phyloP scores from a whole-genome alignment of 2,329 filamentous ascomycete species.

The Penicillium sp. region DNA sequence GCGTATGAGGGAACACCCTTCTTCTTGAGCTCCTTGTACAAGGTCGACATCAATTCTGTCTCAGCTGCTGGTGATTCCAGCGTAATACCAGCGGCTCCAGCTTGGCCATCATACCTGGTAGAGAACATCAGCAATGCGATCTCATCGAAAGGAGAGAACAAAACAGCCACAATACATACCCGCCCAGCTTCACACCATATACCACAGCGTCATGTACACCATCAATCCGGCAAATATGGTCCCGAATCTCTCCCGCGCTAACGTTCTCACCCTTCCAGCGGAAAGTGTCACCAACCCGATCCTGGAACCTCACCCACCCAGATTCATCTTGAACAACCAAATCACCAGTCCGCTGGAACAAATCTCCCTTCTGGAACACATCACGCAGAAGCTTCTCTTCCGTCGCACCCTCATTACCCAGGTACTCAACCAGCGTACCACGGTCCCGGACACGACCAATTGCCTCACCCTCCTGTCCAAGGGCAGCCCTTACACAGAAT shows the following conservation, averaged over 20 bases:
- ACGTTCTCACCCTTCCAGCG: constrained; percentile 50
- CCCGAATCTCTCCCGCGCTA: constrained; percentile 47
- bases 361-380: constrained; percentile 49
- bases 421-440: constrained; percentile 44
- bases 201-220: constrained; percentile 48
- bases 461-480: constrained; percentile 47
- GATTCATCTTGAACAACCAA: constrained; percentile 43
- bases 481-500: constrained; percentile 41
- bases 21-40: constrained; percentile 42
- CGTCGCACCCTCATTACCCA: constrained; percentile 44
- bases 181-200: constrained; percentile 45
- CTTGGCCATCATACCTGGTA: constrained; percentile 51
- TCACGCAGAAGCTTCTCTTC: constrained; percentile 47
- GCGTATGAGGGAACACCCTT: constrained; percentile 51
- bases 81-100: constrained; percentile 49
- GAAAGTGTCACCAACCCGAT: constrained; percentile 44
- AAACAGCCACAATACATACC: constrained; percentile 28
- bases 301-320: constrained; percentile 50
- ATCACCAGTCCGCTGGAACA: constrained; percentile 49
- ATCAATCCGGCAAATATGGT: constrained; percentile 44
- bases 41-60: constrained; percentile 37
- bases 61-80: constrained; percentile 37
- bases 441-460: constrained; percentile 47
- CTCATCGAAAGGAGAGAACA: not conserved
- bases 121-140: not conserved